Base-by-base conservation (phyloP, 257 asterid species). In the Salvia rosmarinus region DNA sequence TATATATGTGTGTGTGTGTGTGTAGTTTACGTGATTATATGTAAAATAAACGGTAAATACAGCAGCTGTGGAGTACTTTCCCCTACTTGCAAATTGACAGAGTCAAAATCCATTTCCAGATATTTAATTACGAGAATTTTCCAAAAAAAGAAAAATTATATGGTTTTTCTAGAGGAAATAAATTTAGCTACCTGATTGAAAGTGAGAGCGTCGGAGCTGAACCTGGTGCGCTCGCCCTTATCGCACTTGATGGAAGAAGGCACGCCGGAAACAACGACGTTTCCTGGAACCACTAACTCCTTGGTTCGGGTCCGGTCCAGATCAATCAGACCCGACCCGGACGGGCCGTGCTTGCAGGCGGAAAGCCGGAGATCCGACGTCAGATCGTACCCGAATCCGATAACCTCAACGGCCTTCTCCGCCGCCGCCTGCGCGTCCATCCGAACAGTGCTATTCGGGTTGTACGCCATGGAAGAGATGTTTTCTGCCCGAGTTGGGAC, bases 151-250 rank as follows among this genome's bases (percentile, higher is more conserved):
- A 11, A 20, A 43, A 43, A 13, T 13, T 11, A 6, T 11, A 37
- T 10, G 5, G 30, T 35, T 12, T 37, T 40, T 23, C 7, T 25
- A 17, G 12, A 42, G 74, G 23, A 59, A 37, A 21, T 10, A 1
- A 54, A 60, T 10, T 49, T 3, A 64, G 20, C 42, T 11, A 94
- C 99, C 96, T 85, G 96, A 74, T 65, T 86, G 79, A 94, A 94
- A 47, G 96, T 55, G 64, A 94, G 86, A 42, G 87, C 85, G 62
- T 94, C 99, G 73, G 99, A 89, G 80, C 91, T 86, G 75, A 94
- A 94, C 84, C 99, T 80, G 42, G 88, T 94, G 56, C 97, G 86
- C 85, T 94, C 99, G 60, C 99, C 99, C 83, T 94, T 94, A 71
- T 88, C 99, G 68, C 99, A 94, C 90, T 89, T 94, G 75, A 94